Percentiles rank a stretch among this genome's conserved stretches.
Conservation (phyloP, 805 yeast species). For the Kazachstania africana region DNA sequence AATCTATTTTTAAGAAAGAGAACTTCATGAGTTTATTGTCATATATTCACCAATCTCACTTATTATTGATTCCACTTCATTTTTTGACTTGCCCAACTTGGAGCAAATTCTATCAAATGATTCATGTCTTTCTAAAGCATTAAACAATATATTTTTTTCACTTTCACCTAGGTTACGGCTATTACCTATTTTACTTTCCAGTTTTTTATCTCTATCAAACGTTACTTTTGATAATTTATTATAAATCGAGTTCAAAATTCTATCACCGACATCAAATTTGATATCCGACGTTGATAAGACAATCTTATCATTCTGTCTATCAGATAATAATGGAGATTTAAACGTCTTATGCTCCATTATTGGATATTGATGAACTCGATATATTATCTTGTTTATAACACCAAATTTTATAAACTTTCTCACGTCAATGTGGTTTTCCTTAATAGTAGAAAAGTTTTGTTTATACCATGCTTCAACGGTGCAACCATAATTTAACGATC, state of each 20-base stretch:
- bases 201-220: conserved; percentile 11
- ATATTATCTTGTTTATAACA: conserved; percentile 65
- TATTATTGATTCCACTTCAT: conserved; percentile 41
- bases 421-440: conserved; percentile 52
- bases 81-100: conserved; percentile 43
- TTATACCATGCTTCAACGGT: conserved; percentile 73
- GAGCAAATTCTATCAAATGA: conserved; percentile 62
- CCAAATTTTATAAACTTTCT: conserved; percentile 85
- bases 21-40: conserved; percentile 31
- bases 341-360: conserved; percentile 26
- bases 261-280: conserved; percentile 23
- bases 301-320: conserved; percentile 3
- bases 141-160: conserved; percentile 27
- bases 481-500: conserved; percentile 68
- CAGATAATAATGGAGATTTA: conserved; percentile 5
- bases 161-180: conserved; percentile 1
- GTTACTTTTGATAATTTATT: conserved; percentile 21
- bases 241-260: conserved; percentile 18
- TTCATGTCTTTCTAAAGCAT: conserved; percentile 39
- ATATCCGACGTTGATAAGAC: conserved; percentile 25
- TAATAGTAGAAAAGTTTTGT: conserved; percentile 45
- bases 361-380: conserved; percentile 72
- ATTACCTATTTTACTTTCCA: conserved; percentile 1
- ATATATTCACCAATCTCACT: conserved; percentile 39
- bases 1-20: too few species aligned